Base-by-base conservation (phyloP, 2,329 filamentous ascomycete genomes). In the Fusarium scirpi region DNA sequence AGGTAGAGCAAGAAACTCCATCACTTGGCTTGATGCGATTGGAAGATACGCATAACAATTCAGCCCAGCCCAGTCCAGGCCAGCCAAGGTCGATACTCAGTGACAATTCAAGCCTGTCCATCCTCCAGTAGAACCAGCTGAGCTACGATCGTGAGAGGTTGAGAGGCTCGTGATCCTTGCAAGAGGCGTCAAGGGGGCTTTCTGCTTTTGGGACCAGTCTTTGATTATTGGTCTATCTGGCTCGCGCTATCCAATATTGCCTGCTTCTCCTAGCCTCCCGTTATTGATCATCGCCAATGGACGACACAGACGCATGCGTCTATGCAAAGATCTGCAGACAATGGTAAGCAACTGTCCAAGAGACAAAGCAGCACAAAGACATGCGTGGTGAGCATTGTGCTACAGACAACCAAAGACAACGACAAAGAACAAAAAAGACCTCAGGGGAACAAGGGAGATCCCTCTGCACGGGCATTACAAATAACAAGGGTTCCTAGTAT, bases 81-180 rank as follows among this genome's bases (percentile, higher is more conserved):
- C 53, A 70, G 57, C 66, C 41, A 34, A 51, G 56, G 22, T 38
- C 18, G 15, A 27, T 34, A 45, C 27, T 34, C 60, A 46, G 32
- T 69, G 69, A 52, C 51, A 61, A 68, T 25, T 38, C 27, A 46
- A 38, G 18, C 34, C 34, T 38, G 34, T 38, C 18, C 18, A 25
- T 12, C 52, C 46, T 45, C 67, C 67, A 71, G 63, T 71, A 56
- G 59, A 59, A 70, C 67, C 55, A 58, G 53, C 47, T 49, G 34
- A 61, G 53, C 41, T 41, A 46, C 48, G 44, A 63, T 63, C 58
- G 65, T 67, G 64, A 68, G 58, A 63, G 63, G 63, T 56, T 58
- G 24, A 65, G 59, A 65, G 62, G 52, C 34, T 58, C 27, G 15
- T 25, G n/a, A 63, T 44, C 65, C 65, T 52, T 69, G 65, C 65